Percentiles rank a stretch among this genome's conserved stretches.
These are phyloP conservation scores for Saturnispora besseyi DNA, from an alignment of 805 yeast genomes.

Conservation along the genomic window DNA sequence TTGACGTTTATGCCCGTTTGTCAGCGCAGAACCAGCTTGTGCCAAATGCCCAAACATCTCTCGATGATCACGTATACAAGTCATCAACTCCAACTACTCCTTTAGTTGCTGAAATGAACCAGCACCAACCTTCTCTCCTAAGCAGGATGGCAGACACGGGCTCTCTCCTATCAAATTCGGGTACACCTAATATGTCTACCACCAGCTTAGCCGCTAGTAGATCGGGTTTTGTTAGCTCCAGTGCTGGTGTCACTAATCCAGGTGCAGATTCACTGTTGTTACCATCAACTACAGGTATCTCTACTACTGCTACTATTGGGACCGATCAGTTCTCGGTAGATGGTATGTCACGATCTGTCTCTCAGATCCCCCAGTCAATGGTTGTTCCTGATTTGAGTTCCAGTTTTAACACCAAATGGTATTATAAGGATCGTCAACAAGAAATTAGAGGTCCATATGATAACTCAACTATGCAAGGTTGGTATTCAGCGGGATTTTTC, in stretches of 20 bases:
- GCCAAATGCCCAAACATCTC: slow-evolving; percentile 38
- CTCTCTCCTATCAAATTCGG: neutral
- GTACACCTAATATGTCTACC: neutral
- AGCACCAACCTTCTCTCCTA: neutral
- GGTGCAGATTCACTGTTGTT: neutral
- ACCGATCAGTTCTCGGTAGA: neutral
- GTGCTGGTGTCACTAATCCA: neutral
- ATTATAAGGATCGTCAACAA: slow-evolving; percentile 61
- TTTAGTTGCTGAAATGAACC: neutral
- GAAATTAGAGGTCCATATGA: slow-evolving; percentile 75
- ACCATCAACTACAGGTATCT: neutral
- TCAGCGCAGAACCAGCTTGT: slow-evolving; percentile 44
- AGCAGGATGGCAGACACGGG: neutral
- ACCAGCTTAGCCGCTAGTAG: neutral
- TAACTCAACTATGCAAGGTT: slow-evolving; percentile 66
- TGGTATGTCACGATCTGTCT: neutral
- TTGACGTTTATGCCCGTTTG: slow-evolving; percentile 22
- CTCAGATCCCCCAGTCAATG: neutral
- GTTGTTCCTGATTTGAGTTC: neutral
- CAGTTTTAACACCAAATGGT: slow-evolving; percentile 36
- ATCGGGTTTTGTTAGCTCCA: neutral
- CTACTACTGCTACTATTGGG: neutral
- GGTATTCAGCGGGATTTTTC: slow-evolving; percentile 60
- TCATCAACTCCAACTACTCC: neutral
- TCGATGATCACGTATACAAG: slow-evolving; percentile 14